Base-by-base conservation (phyloP, 164 flowering plant species). In the Vitis rotundifolia region DNA sequence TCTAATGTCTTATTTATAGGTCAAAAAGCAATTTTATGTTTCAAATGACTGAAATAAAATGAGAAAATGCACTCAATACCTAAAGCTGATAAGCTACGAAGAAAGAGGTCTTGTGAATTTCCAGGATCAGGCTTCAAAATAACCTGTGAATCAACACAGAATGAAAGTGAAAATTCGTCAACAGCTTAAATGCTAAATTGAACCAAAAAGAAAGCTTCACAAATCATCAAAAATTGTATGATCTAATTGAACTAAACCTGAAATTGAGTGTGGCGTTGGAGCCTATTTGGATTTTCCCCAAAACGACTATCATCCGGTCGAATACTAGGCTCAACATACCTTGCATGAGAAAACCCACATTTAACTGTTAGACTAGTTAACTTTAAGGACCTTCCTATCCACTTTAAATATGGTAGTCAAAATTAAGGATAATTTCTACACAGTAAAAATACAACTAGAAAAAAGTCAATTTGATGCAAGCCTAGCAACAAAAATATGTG, bases 281-380 rank as follows among this genome's bases (percentile, higher is more conserved):
- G 97, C 77, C 99, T 85, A 73, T 95, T 92, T 44, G 99, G 99
- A 66, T 92, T 95, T 76, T 91, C 98, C 57, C 99, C 99, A 80
- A 91, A 95, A 49, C 98, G 99, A 82, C 99, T 95, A 77, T 95
- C 99, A 86, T 95, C 99, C 29, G 99, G 99, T 47, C 99, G 83
- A 61, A 95, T 86, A 78, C 99, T 95, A 54, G 99, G 99, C 76
- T 95, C 98, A 61, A 83, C 89, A 80, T 94, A 94, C 84, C 98
- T 94, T 68, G 52, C 56, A 77, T 60, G 48, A 77, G 61, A 77
- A 83, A 74, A 54, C 37, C 18, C 53, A 68, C 11, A 64, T 77
- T 37, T 67, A 75, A 64, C 48, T 59, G 9, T 18, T 9, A 18
- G 15, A 51, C 16, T 6, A 55, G 12, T 1, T 56, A 56, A 71